Percentiles rank a stretch among this genome's conserved stretches.
Conservation (phyloP, 257 asterid species). For the Fraxinus quadrangulata region DNA sequence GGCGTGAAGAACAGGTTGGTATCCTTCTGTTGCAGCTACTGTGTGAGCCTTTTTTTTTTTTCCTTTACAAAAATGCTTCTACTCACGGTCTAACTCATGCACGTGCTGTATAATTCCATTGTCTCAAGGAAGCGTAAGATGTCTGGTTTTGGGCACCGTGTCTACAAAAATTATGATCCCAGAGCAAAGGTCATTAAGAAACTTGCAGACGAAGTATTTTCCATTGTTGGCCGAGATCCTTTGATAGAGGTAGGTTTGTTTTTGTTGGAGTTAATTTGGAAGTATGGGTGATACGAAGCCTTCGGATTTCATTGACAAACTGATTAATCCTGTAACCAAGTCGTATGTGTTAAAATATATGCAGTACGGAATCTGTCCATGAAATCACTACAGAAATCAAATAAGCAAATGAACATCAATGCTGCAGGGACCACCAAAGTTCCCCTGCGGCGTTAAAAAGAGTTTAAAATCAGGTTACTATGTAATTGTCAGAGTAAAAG, state of each 20-base stretch:
- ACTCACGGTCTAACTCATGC: constrained; percentile 15
- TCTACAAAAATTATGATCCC: constrained; percentile 96
- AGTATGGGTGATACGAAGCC: not conserved
- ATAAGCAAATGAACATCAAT: not conserved
- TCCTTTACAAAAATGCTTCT: not conserved
- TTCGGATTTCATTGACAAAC: not conserved
- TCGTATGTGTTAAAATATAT: not conserved
- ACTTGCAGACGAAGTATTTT: constrained; percentile 95
- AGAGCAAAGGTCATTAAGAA: constrained; percentile 93
- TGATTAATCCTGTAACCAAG: not conserved
- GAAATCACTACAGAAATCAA: not conserved
- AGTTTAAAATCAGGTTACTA: not conserved
- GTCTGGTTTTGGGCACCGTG: constrained; percentile 99
- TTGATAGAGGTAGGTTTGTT: constrained; percentile 74
- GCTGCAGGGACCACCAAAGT: not conserved
- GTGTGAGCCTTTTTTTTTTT: not conserved
- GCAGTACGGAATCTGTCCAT: not conserved
- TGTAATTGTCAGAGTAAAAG: not conserved
- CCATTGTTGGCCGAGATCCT: constrained; percentile 99
- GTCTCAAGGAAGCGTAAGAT: constrained; percentile 86
- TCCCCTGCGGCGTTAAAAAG: not conserved
- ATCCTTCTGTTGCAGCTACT: constrained; percentile 10
- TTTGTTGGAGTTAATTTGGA: not conserved
- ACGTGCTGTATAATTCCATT: not conserved
- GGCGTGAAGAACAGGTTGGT: constrained; percentile 90